phyloP scores from a whole-genome alignment of 345 rosid genomes.

The Eucalyptus caleyi region DNA sequence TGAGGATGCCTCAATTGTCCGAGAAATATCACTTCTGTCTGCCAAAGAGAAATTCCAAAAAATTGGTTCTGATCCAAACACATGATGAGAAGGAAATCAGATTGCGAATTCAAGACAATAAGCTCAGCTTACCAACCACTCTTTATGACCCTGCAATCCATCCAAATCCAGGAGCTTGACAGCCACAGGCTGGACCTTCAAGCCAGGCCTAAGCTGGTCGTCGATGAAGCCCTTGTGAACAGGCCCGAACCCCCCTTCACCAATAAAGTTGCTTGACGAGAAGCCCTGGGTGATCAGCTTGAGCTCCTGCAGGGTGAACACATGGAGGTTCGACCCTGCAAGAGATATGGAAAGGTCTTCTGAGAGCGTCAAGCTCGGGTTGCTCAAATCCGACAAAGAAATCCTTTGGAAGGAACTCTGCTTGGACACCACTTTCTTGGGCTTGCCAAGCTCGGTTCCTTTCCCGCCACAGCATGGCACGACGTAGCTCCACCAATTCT shows the following conservation, averaged over 20 bases:
- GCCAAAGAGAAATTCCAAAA: background rate
- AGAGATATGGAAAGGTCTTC: conserved; percentile 73
- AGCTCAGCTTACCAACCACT: conserved; percentile 68
- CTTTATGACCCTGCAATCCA: conserved; percentile 80
- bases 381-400: conserved; percentile 54
- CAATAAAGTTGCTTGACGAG: conserved; percentile 55
- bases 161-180: conserved; percentile 75
- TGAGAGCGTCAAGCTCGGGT: conserved; percentile 43
- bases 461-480: conserved; percentile 28
- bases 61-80: background rate
- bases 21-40: conserved; percentile 83
- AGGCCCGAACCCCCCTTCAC: conserved; percentile 91
- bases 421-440: conserved; percentile 16
- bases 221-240: conserved; percentile 88
- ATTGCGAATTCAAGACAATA: background rate
- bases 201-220: conserved; percentile 73
- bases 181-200: conserved; percentile 84
- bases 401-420: conserved; percentile 52
- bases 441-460: background rate
- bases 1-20: conserved; percentile 74
- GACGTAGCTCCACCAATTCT: conserved; percentile 32
- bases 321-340: conserved; percentile 74
- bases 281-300: conserved; percentile 72
- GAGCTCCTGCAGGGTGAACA: conserved; percentile 54
- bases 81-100: background rate